Evolutionary conservation across 495 filamentous ascomycete genomes (phyloP), one percentile per base, ranked within the genome.

Genomic region (Neurospora sp.): DNA sequence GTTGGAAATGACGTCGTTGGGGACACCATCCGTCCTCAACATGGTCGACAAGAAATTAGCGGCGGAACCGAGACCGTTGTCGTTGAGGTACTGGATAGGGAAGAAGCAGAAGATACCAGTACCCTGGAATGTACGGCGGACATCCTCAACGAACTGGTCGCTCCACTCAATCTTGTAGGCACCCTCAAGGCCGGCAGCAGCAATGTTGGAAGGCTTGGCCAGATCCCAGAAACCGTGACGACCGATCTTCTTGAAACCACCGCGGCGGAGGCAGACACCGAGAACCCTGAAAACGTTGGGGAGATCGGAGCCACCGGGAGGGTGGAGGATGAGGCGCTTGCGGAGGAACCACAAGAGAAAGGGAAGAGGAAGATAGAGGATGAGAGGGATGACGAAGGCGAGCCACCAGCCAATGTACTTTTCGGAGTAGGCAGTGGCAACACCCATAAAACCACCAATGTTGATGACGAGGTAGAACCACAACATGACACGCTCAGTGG

Each of bases 1-100:
- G 84, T 93, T 94, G 76, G 83, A 81, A 82, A 94, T 91, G 74
- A 93, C 83, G 75, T 94, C 92, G 84, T 94, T 94, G 48, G 91
- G 91, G 0, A 89, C 88, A 22, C 90, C 90, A 74, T 90, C 85
- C 4, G 89, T 91, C 39, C 84, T 84, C 82, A 93, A 85, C 72
- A 89, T 88, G 20, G 89, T 88, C 2, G 83, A 86, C 77, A 91
- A 82, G 78, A 87, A 89, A 61, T 72, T 82, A 44, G 82, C 82
- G 5, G 84, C 78, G 3, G 75, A 72, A 3, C 85, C 85, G 27
- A 87, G 76, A 77, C 85, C 85, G 69, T 84, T 84, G 74, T 87
- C 85, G 78, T 87, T 87, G 65, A 93, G 84, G 84, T 88, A 91
- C 81, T 90, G 92, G 45, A 93, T 85, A 42, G 91, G 91, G 79